Conservation (phyloP, 139 green algal genomes). For the Astrephomene gubernaculifera region DNA sequence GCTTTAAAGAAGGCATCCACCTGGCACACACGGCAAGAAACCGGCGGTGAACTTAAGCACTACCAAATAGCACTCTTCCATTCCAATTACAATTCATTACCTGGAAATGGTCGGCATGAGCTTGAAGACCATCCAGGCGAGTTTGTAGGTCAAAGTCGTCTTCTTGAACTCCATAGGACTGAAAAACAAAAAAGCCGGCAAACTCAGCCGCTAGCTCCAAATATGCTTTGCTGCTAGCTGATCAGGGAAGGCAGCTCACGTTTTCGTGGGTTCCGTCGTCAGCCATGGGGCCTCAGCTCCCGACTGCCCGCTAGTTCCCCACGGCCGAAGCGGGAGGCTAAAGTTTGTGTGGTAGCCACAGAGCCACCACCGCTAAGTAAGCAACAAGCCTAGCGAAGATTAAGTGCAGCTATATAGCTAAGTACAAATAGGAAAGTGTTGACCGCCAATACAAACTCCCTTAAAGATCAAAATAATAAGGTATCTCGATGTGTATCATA, state of each 20-base stretch:
- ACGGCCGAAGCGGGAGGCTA: not conserved
- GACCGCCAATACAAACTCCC: too few species aligned
- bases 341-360: not conserved
- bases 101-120: constrained; percentile 69
- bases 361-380: too few species aligned
- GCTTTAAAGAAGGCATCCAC: constrained; percentile 80
- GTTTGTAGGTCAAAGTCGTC: constrained; percentile 24
- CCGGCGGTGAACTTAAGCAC: not conserved
- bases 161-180: constrained; percentile 21
- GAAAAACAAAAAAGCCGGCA: constrained; percentile 13
- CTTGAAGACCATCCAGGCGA: constrained; percentile 67
- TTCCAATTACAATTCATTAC: too few species aligned
- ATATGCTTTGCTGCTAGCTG: not conserved
- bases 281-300: constrained; percentile 18
- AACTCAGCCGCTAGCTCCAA: constrained; percentile 3
- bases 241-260: not conserved
- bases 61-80: too few species aligned
- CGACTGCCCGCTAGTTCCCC: constrained; percentile 14
- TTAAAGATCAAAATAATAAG: too few species aligned
- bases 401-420: too few species aligned
- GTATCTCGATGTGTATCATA: too few species aligned
- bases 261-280: constrained; percentile 19
- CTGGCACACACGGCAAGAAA: constrained; percentile 46
- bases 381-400: too few species aligned
- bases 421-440: too few species aligned